These are phyloP conservation scores for Ophiostoma quercus DNA, from an alignment of 2,329 filamentous ascomycete species.

Conservation along the genomic window DNA sequence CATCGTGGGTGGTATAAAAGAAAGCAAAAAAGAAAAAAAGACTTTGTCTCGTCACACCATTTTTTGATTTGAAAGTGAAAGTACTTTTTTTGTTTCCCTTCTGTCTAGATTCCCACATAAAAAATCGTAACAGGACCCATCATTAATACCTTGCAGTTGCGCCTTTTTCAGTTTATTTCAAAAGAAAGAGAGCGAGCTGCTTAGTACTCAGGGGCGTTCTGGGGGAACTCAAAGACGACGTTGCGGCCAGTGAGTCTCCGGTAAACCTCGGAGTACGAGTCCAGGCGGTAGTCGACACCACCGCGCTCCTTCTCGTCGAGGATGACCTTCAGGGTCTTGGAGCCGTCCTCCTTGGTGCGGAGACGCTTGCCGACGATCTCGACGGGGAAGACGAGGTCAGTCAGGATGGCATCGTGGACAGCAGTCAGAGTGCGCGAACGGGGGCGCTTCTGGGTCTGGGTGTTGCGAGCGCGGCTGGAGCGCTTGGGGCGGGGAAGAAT, in stretches of 20 bases:
- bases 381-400: slow-evolving; percentile 97
- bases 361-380: slow-evolving; percentile 99
- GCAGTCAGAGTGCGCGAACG: slow-evolving; percentile 96
- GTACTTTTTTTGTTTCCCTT: slow-evolving; percentile 12
- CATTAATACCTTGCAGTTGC: not conserved
- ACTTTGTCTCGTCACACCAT: slow-evolving; percentile 19
- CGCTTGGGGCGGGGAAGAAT: slow-evolving; percentile 98
- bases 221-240: slow-evolving; percentile 98
- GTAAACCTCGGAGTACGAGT: slow-evolving; percentile 99
- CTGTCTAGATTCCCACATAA: slow-evolving; percentile 12
- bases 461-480: slow-evolving; percentile 92
- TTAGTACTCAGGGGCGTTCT: slow-evolving; percentile 78
- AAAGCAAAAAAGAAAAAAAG: slow-evolving; percentile 16
- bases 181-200: slow-evolving; percentile 13
- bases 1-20: slow-evolving; percentile 4
- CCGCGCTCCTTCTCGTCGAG: slow-evolving; percentile 99
- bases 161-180: not conserved
- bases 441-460: slow-evolving; percentile 97
- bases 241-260: slow-evolving; percentile 92
- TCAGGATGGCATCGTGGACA: slow-evolving; percentile 97
- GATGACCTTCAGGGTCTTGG: slow-evolving; percentile 97
- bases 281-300: slow-evolving; percentile 97
- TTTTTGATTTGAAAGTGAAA: slow-evolving; percentile 15
- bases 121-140: slow-evolving; percentile 7
- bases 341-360: slow-evolving; percentile 97